Evolutionary conservation across 495 filamentous ascomycete genomes (phyloP).

Genomic region (Thozetella sp.): DNA sequence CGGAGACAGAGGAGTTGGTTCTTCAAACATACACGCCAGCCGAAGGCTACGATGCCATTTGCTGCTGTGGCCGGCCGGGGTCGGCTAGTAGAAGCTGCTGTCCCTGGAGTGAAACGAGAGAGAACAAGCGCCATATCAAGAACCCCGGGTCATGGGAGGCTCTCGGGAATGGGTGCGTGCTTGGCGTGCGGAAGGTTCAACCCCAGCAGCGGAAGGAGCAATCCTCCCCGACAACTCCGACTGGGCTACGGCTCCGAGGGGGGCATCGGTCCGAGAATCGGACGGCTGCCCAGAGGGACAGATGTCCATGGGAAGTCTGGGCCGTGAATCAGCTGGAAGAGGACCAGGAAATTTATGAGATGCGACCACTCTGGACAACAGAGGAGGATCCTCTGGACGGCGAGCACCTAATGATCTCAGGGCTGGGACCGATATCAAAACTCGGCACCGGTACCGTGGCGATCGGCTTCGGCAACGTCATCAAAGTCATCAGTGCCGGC

Average conservation of each 20-base stretch:
- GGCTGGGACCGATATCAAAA: constrained; percentile 58
- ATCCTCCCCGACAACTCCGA: constrained; percentile 7
- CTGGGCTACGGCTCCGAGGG: constrained; percentile 5
- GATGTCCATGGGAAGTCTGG: constrained; percentile 65
- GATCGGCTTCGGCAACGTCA: constrained; percentile 65
- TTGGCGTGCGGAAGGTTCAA: constrained; percentile 38
- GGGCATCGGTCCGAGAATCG: constrained; percentile 6
- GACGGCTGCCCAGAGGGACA: constrained; percentile 28
- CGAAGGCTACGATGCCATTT: constrained; percentile 39
- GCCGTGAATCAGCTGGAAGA: constrained; percentile 49
- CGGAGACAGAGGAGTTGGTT: constrained; percentile 53
- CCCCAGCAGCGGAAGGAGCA: constrained; percentile 18
- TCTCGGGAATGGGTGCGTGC: constrained; percentile 45
- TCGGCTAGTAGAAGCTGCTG: constrained; percentile 23
- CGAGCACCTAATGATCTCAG: constrained; percentile 56
- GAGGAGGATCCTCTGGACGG: constrained; percentile 18
- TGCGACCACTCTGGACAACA: constrained; percentile 29
- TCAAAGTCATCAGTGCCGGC: constrained; percentile 66
- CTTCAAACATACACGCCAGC: constrained; percentile 58
- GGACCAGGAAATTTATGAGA: constrained; percentile 34
- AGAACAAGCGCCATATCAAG: constrained; percentile 32
- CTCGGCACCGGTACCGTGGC: constrained; percentile 62
- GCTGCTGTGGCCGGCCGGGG: constrained; percentile 29
- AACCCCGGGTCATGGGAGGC: constrained; percentile 53
- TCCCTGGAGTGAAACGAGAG: constrained; percentile 40